Evolutionary conservation across 2,329 filamentous ascomycete species (phyloP).

Genomic region (Chaetomium globosum): DNA sequence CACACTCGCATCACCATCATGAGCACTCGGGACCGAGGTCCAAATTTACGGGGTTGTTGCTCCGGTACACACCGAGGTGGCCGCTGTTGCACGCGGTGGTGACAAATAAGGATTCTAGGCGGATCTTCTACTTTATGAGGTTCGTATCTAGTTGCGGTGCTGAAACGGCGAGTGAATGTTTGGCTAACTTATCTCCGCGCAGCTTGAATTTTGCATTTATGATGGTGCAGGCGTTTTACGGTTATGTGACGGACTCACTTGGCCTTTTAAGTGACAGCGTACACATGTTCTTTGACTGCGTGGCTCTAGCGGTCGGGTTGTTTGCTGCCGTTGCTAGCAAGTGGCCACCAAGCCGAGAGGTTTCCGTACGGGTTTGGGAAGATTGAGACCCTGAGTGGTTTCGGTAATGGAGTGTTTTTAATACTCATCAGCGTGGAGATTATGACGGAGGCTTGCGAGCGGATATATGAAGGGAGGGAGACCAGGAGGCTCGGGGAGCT

Average conservation of each 20-base stretch:
- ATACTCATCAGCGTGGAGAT: conserved; percentile 97
- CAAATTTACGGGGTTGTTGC: conserved; percentile 69
- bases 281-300: conserved; percentile 99
- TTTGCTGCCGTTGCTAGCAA: conserved; percentile 94
- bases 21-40: conserved; percentile 58
- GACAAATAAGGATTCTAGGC: conserved; percentile 85
- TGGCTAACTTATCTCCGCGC: conserved; percentile 26
- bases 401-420: conserved; percentile 93
- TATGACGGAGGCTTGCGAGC: conserved; percentile 88
- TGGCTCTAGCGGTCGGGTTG: conserved; percentile 85
- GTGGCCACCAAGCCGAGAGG: conserved; percentile 81
- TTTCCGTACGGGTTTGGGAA: conserved; percentile 98
- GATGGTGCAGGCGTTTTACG: conserved; percentile 91
- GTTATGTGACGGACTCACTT: conserved; percentile 87
- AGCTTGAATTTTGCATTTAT: conserved; percentile 95
- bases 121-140: conserved; percentile 97
- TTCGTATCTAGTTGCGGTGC: conserved; percentile 48
- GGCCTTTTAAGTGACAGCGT: conserved; percentile 97
- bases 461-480: conserved; percentile 79
- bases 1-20: conserved; percentile 24
- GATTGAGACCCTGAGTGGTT: conserved; percentile 92
- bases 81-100: conserved; percentile 85
- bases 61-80: conserved; percentile 69
- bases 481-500: conserved; percentile 84
- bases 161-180: neutral